These are phyloP conservation scores for Leucogyrophana mollusca DNA, from an alignment of 768 basidiomycete genomes.

Conservation along the genomic window DNA sequence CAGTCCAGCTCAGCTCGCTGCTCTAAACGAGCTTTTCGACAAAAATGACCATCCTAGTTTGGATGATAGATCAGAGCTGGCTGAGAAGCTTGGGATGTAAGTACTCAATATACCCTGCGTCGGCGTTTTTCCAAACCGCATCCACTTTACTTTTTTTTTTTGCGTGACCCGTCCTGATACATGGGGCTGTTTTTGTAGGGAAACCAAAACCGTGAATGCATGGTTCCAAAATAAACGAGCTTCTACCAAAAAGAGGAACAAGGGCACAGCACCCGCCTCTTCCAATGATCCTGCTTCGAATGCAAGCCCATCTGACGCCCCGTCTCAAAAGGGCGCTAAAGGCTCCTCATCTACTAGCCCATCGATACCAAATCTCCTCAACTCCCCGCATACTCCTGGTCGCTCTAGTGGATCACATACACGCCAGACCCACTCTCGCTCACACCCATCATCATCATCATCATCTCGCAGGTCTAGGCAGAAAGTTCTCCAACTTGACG, in stretches of 20 bases:
- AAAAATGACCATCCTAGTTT: conserved; percentile 73
- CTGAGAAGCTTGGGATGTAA: conserved; percentile 74
- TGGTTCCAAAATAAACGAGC: conserved; percentile 90
- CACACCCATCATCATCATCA: conserved; percentile 21
- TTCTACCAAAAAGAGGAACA: conserved; percentile 70
- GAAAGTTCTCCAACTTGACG: conserved; percentile 30
- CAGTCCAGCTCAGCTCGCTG: conserved; percentile 66
- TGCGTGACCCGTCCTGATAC: conserved; percentile 10
- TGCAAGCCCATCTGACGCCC: conserved; percentile 18
- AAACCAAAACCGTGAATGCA: conserved; percentile 81
- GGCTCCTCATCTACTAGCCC: conserved; percentile 30
- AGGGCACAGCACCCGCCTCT: conserved; percentile 33
- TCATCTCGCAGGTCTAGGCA: conserved; percentile 27
- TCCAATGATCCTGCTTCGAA: conserved; percentile 31
- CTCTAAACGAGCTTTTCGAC: conserved; percentile 78
- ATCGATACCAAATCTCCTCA: conserved; percentile 40
- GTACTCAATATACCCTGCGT: conserved; percentile 30
- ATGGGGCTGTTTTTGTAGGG: conserved; percentile 44
- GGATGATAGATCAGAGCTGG: conserved; percentile 64
- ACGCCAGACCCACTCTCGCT: conserved; percentile 21
- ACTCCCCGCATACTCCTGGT: conserved; percentile 26
- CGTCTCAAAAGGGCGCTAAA: conserved; percentile 21
- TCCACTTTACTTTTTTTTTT: conserved; percentile 1
- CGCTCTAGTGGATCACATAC: background rate
- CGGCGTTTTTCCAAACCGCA: conserved; percentile 4